phyloP scores from a whole-genome alignment of 2,329 filamentous ascomycete species.

The Lasiodiplodia sp. region DNA sequence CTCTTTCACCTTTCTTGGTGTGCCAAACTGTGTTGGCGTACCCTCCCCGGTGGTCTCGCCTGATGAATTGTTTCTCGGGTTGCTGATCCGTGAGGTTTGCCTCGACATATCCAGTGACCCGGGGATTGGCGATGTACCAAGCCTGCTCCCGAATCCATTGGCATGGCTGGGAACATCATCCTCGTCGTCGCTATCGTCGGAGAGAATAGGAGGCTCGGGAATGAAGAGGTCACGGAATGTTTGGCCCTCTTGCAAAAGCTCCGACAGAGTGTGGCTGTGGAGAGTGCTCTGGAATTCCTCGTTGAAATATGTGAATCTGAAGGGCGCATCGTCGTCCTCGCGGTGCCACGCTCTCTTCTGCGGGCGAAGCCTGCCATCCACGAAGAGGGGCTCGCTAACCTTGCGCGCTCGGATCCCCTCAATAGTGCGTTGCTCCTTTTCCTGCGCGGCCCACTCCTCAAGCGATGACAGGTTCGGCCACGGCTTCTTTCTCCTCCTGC shows the following conservation, averaged over 20 bases:
- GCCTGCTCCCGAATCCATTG: background rate
- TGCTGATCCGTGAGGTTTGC: slow-evolving; percentile 26
- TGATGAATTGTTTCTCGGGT: slow-evolving; percentile 41
- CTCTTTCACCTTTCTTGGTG: slow-evolving; percentile 39
- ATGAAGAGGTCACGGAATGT: slow-evolving; percentile 89
- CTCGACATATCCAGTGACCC: background rate
- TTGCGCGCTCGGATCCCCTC: slow-evolving; percentile 86
- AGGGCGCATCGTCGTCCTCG: slow-evolving; percentile 87
- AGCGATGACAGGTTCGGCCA: slow-evolving; percentile 88
- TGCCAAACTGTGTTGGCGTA: slow-evolving; percentile 52
- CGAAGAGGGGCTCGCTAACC: slow-evolving; percentile 90
- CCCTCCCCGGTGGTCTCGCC: slow-evolving; percentile 55
- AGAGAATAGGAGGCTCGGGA: slow-evolving; percentile 71
- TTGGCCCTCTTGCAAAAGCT: slow-evolving; percentile 83
- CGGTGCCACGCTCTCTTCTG: slow-evolving; percentile 81
- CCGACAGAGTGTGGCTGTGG: slow-evolving; percentile 93
- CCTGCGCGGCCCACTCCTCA: slow-evolving; percentile 88
- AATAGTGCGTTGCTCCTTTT: slow-evolving; percentile 82
- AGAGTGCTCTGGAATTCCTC: slow-evolving; percentile 96
- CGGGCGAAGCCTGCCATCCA: slow-evolving; percentile 86
- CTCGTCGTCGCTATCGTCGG: slow-evolving; percentile 72
- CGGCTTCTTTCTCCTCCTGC: slow-evolving; percentile 60
- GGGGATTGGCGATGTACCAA: slow-evolving; percentile 1
- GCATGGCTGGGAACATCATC: slow-evolving; percentile 46
- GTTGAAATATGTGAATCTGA: slow-evolving; percentile 98